phyloP scores from a whole-genome alignment of 495 filamentous ascomycete genomes.

The Hypoxylon crocopeplum region DNA sequence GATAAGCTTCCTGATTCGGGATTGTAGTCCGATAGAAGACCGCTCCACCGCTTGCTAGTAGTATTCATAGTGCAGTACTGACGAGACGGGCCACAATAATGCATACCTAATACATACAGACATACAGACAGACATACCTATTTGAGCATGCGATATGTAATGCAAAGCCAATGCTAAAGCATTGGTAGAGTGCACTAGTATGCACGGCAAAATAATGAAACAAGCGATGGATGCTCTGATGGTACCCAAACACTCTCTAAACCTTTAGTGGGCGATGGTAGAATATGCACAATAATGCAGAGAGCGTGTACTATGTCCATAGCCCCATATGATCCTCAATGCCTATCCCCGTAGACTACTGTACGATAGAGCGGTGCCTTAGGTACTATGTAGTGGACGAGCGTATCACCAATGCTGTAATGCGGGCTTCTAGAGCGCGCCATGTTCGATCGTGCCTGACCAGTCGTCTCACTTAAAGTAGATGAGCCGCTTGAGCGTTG shows the following conservation, averaged over 20 bases:
- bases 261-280: not conserved
- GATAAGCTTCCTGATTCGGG: slow-evolving; percentile 40
- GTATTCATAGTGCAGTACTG: slow-evolving; percentile 19
- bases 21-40: slow-evolving; percentile 30
- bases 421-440: slow-evolving; percentile 12
- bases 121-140: too few species aligned
- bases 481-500: too few species aligned
- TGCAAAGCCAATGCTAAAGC: slow-evolving; percentile 31
- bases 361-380: too few species aligned
- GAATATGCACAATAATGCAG: slow-evolving; percentile 14
- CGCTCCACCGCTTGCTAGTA: slow-evolving; percentile 31
- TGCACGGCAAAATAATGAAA: slow-evolving; percentile 41
- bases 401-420: slow-evolving; percentile 19
- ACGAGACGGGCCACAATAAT: slow-evolving; percentile 24
- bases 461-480: too few species aligned
- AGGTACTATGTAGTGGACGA: not conserved
- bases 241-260: slow-evolving; percentile 15
- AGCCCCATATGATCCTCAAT: too few species aligned
- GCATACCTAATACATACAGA: slow-evolving; percentile 9
- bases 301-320: not conserved
- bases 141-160: slow-evolving; percentile 14
- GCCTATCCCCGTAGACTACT: too few species aligned
- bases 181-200: slow-evolving; percentile 26
- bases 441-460: not conserved
- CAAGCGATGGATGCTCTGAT: slow-evolving; percentile 33